These are phyloP conservation scores for Xylaria sp. DNA, from an alignment of 2,329 filamentous ascomycete species.

Conservation along the genomic window DNA sequence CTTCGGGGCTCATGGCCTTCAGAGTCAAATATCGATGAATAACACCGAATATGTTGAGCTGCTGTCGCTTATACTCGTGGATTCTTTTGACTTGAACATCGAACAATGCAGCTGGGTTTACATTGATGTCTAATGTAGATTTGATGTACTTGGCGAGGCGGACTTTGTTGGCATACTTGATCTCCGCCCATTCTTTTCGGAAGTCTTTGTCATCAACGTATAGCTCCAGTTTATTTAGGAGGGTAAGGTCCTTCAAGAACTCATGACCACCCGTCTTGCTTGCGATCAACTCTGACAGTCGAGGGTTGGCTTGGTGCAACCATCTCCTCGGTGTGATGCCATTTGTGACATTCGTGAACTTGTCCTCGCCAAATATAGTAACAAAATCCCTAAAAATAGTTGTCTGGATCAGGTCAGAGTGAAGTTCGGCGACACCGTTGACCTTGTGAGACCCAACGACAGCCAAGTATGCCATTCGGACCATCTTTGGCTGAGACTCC, in stretches of 20 bases:
- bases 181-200: constrained; percentile 93
- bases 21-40: constrained; percentile 93
- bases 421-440: constrained; percentile 96
- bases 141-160: constrained; percentile 93
- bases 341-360: constrained; percentile 99
- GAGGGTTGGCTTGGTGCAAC: constrained; percentile 97
- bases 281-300: constrained; percentile 89
- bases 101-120: constrained; percentile 90
- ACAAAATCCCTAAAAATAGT: constrained; percentile 99
- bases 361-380: constrained; percentile 91
- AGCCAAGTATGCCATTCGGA: constrained; percentile 95
- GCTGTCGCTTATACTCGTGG: constrained; percentile 98
- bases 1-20: constrained; percentile 84
- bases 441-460: constrained; percentile 99
- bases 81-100: constrained; percentile 99
- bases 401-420: constrained; percentile 97
- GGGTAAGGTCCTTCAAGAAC: constrained; percentile 90
- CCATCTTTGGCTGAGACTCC: constrained; percentile 96
- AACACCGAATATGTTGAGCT: constrained; percentile 98
- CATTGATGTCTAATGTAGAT: constrained; percentile 78
- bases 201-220: constrained; percentile 88
- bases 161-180: constrained; percentile 97
- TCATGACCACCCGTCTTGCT: constrained; percentile 85
- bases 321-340: constrained; percentile 95
- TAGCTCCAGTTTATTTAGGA: constrained; percentile 86